Conservation (phyloP, 108 stramenopile species). For the Pseudonitzschia multiseries region DNA sequence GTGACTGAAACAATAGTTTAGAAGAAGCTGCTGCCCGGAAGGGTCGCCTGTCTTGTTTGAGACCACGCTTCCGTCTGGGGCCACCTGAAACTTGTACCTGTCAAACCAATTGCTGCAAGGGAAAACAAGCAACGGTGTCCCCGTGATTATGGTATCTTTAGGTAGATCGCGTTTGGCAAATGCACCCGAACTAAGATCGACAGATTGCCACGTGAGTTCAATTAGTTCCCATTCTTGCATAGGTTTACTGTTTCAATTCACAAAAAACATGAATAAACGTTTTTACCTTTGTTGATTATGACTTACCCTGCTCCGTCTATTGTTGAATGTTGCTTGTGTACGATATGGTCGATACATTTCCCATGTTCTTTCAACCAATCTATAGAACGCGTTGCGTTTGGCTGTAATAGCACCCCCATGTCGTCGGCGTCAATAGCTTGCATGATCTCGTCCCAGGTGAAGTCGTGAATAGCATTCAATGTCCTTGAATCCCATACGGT, state of each 20-base stretch:
- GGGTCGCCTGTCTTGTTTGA: slow-evolving; percentile 30
- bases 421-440: slow-evolving; percentile 5
- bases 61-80: slow-evolving; percentile 28
- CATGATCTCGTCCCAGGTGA: slow-evolving; percentile 7
- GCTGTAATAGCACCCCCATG: slow-evolving; percentile 11
- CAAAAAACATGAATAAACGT: no score
- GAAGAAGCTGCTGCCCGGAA: slow-evolving; percentile 44
- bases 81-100: slow-evolving; percentile 29
- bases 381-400: slow-evolving; percentile 31
- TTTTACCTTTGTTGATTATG: no score
- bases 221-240: slow-evolving; percentile 26
- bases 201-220: slow-evolving; percentile 25
- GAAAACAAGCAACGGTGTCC: slow-evolving; percentile 56
- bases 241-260: no score
- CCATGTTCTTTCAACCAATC: slow-evolving; percentile 56
- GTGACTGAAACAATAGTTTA: slow-evolving; percentile 83
- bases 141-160: slow-evolving; percentile 47
- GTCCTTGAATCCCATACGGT: slow-evolving; percentile 6
- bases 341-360: slow-evolving; percentile 34
- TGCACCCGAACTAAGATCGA: slow-evolving; percentile 49
- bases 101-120: slow-evolving; percentile 46
- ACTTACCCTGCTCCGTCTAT: slow-evolving; percentile 28
- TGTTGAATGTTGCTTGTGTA: slow-evolving; percentile 6
- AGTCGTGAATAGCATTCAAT: slow-evolving; percentile 24
- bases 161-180: slow-evolving; percentile 55